Evolutionary conservation across 1,284 basidiomycete species (phyloP), one percentile per base, ranked within the genome.

Genomic region (Pseudozyma tsukubaensis): DNA sequence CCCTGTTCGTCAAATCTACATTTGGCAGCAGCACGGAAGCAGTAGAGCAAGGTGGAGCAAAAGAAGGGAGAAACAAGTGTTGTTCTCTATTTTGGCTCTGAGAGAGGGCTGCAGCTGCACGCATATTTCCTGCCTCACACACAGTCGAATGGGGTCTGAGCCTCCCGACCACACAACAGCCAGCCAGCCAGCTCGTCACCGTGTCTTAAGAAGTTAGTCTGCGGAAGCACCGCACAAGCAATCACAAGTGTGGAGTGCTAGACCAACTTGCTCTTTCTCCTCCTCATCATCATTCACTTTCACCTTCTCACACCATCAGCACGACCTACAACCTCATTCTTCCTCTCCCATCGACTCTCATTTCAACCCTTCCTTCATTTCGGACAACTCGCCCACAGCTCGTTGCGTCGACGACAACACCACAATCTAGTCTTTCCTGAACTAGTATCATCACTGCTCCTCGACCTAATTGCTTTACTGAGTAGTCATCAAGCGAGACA

Each of bases 31-130:
- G 10, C 16, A n/a, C 18, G 3, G 14, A 3, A 13, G 18, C 42
- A 43, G 37, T 18, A 18, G 21, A 47, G 45, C 45, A 24, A 47
- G 21, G 45, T 47, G 45, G 45, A 47, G 45, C 45, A 47, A 32
- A 12, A 6, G 6, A 3, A 16, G 39, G 21, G 14, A 40, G 50
- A 32, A 43, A 39, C 35, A 49, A 57, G 54, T 57, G 54, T 57
- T 45, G 44, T 45, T 45, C 48, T 49, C 19, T 12, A 29, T 29
- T 24, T 29, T 29, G 24, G 24, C 24, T 29, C 24, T 3, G 24
- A 29, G 24, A 29, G 24, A 29, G 24, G 42, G n/a, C 42, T 47
- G 44, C 44, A 47, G 44, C 18, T 47, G 18, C 44, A 40, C 32
- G 39, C 21, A n/a, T 29, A 19, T 13, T 18, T 9, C 9, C 18